These are phyloP conservation scores for Sicyos edulis DNA, from an alignment of 306 rosid genomes.

Conservation along the genomic window DNA sequence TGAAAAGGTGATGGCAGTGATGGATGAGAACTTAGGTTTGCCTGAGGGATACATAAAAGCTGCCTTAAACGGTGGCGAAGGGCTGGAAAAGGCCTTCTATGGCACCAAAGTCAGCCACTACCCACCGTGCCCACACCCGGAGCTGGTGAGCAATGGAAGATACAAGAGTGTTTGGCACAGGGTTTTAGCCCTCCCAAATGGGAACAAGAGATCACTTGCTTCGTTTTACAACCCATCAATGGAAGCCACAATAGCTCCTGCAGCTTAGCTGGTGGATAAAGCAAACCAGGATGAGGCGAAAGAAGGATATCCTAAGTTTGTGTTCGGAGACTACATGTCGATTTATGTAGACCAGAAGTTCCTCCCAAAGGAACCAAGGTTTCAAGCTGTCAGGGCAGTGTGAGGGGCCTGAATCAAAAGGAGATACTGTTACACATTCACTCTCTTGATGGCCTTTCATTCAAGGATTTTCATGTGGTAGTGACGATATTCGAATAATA, in stretches of 20 bases:
- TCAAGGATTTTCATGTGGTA: conserved; percentile 10
- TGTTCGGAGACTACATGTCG: conserved; percentile 88
- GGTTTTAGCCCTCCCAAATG: conserved; percentile 50
- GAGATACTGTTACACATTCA: conserved; percentile 8
- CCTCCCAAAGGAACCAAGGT: conserved; percentile 92
- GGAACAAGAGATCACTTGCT: conserved; percentile 82
- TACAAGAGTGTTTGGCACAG: conserved; percentile 96
- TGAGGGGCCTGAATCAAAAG: conserved; percentile 22
- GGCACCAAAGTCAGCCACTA: conserved; percentile 99
- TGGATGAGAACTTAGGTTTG: conserved; percentile 85
- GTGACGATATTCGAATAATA: conserved; percentile 11
- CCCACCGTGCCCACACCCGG: conserved; percentile 86
- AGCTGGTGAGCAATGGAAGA: conserved; percentile 72
- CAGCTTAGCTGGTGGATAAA: conserved; percentile 48
- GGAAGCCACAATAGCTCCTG: conserved; percentile 81
- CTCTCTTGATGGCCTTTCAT: conserved; percentile 10
- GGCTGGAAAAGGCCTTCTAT: conserved; percentile 49
- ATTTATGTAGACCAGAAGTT: conserved; percentile 84
- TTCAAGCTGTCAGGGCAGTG: conserved; percentile 59
- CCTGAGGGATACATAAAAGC: conserved; percentile 64
- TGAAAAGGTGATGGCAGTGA: conserved; percentile 60
- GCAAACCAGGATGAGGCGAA: conserved; percentile 37
- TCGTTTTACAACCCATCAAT: conserved; percentile 85
- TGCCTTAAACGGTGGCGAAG: conserved; percentile 62
- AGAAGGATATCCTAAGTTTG: conserved; percentile 65